Evolutionary conservation across 352 stramenopile species (phyloP), one percentile per base, ranked within the genome.

Genomic region (Stephanocyclus meneghinianus): DNA sequence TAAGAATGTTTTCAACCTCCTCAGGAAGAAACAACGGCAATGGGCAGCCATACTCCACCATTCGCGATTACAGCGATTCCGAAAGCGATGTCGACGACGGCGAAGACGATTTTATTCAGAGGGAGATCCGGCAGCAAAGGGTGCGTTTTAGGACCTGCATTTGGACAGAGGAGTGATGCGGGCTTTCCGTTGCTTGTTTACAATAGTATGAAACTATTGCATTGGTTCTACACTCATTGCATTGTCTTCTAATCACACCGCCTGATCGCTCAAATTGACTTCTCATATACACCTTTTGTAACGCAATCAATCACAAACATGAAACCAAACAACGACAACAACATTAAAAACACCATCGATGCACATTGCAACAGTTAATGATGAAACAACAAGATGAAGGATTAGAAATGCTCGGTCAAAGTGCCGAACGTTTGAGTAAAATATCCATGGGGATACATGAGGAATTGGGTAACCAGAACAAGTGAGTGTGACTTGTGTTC

Each of bases 351-450:
- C 11, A 16, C 37, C 2, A 5, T 26, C n/a, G 2, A 56, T 53
- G 2, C 30, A 0, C 30, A 60, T 30, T 29, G 10, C 37, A 44
- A 32, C 56, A 91, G 76, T 63, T 88, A 68, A 66, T 86, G 47
- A 81, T 93, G 65, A 74, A 83, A 75, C 32, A 87, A 56, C 88
- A 93, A 80, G 88, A 93, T 62, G 64, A 90, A 71, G 84, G 84
- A 11, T 57, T 93, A 7, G 88, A 93, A 78, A 84, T 91, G 70
- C 64, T 93, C 11, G 76, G 72, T 26, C 68, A 86, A 60, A 81
- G 72, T 13, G 83, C 88, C 3, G 65, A 83, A 37, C 80, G 88
- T 45, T 69, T 93, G 56, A 84, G 85, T 74, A 62, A 88, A 69
- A 89, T 91, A 72, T 87, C 78, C 8, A 81, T 87, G 64, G 74